A percentile compares a stretch with the other conserved stretches of the same genome.
phyloP scores from a whole-genome alignment of 2,329 filamentous ascomycete genomes.

The Salinomyces thailandicus region DNA sequence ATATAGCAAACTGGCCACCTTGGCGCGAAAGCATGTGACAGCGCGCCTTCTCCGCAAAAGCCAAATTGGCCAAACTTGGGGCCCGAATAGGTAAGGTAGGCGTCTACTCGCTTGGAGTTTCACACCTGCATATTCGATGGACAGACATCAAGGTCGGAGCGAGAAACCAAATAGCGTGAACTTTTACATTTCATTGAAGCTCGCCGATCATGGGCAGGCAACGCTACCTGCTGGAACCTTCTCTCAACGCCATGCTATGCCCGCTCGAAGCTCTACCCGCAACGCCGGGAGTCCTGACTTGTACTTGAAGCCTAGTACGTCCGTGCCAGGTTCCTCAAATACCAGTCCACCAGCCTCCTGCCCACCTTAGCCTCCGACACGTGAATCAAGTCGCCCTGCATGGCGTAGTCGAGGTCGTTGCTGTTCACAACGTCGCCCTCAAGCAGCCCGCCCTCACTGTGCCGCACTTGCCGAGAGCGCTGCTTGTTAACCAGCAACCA shows the following conservation, averaged over 20 bases:
- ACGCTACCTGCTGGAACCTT: too few relatives aligned
- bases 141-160: too few relatives aligned
- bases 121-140: too few relatives aligned
- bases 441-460: conserved; percentile 78
- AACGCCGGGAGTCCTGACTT: background rate
- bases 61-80: too few relatives aligned
- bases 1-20: background rate
- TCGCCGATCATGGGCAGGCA: too few relatives aligned
- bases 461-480: conserved; percentile 90
- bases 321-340: conserved; percentile 88
- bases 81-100: too few relatives aligned
- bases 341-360: conserved; percentile 96
- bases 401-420: conserved; percentile 91
- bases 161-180: too few relatives aligned
- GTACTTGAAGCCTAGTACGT: conserved; percentile 58
- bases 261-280: background rate
- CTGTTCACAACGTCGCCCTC: conserved; percentile 90
- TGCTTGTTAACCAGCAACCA: conserved; percentile 98
- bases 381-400: conserved; percentile 95
- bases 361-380: conserved; percentile 98
- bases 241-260: conserved; percentile 5
- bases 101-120: too few relatives aligned
- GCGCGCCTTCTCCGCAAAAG: background rate
- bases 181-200: too few relatives aligned
- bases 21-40: background rate